These are phyloP conservation scores for Leptographium flavum DNA, from an alignment of 2,329 filamentous ascomycete species.

Conservation along the genomic window DNA sequence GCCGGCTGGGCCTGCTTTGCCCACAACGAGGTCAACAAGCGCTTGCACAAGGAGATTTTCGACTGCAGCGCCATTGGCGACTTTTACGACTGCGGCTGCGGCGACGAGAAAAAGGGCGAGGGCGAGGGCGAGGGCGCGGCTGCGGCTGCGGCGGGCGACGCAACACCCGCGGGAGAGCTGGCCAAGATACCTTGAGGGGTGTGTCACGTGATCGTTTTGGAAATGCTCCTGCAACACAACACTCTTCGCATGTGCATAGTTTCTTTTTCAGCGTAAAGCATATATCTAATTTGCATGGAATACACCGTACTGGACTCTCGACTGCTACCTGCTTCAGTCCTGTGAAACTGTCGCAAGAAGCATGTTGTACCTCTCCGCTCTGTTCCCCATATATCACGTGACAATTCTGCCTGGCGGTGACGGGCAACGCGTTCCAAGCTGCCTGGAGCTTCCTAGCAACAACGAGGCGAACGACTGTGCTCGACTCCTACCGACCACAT, in stretches of 20 bases:
- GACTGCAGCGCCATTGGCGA: conserved; percentile 55
- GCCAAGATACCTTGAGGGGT: too few relatives aligned
- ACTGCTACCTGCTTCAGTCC: too few relatives aligned
- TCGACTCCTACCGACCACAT: too few relatives aligned
- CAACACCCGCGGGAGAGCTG: not conserved
- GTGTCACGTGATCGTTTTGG: too few relatives aligned
- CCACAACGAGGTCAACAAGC: conserved; percentile 53
- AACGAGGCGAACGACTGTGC: too few relatives aligned
- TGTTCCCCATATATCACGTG: conserved; percentile 5
- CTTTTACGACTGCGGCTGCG: conserved; percentile 59
- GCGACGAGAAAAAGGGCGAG: conserved; percentile 43
- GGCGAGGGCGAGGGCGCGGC: conserved; percentile 12
- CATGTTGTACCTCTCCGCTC: too few relatives aligned
- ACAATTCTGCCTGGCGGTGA: conserved; percentile 10
- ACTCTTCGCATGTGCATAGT: too few relatives aligned
- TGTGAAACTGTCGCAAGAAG: too few relatives aligned
- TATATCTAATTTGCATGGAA: too few relatives aligned
- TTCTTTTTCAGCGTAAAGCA: too few relatives aligned
- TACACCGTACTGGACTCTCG: too few relatives aligned
- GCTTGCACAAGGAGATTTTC: conserved; percentile 45
- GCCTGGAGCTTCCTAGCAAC: conserved; percentile 7
- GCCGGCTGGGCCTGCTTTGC: conserved; percentile 55
- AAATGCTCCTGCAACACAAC: too few relatives aligned
- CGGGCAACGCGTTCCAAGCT: conserved; percentile 10
- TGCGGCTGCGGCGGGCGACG: not conserved